Base-by-base conservation (phyloP, 768 basidiomycete genomes). In the Panaeolus cyanescens region DNA sequence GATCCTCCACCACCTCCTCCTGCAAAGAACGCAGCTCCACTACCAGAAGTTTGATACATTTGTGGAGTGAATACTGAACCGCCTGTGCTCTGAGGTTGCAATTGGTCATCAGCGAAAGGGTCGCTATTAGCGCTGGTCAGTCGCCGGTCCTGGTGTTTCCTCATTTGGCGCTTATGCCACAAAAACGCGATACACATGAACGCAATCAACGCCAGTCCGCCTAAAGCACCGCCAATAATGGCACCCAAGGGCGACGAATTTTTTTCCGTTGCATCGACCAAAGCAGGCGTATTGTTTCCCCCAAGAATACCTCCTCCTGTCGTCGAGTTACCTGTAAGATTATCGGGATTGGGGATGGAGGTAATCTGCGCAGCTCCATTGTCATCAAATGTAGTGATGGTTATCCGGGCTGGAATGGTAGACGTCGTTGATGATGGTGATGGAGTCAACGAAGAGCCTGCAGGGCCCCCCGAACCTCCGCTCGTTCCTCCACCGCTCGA, bases 131-230 rank as follows among this genome's bases (percentile, higher is more conserved):
- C 4, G 25, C 30, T 50, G 45, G 22, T 28, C 10, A 13, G n/a
- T 22, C 12, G 39, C 7, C 39, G 39, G 1, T 42, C 39, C 19
- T 28, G 25, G 5, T 30, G 25, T 28, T 50, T 50, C 19, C 30
- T 50, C 45, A 50, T 50, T 28, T 50, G 45, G 22, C 45, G 22
- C 45, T 50, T 50, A 50, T 50, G 45, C 45, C 45, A 50, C 17
- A 50, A 50, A 15, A 50, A 28, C 15, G 45, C 45, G 12, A 50
- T 50, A 13, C 25, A 8, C 45, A 30, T 50, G 13, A 50, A 15
- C 13, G 25, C 45, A 50, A 50, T 50, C 19, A 50, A 50, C 25
- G 45, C 45, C 13, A 50, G 45, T n/a, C 45, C 45, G 15, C 45
- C 45, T 13, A 50, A 15, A 12, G 25, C 45, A 1, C 45, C 45